Percentiles rank a stretch among this genome's conserved stretches.
phyloP scores from a whole-genome alignment of 331 rosid genomes.

The Acacia pycnantha region DNA sequence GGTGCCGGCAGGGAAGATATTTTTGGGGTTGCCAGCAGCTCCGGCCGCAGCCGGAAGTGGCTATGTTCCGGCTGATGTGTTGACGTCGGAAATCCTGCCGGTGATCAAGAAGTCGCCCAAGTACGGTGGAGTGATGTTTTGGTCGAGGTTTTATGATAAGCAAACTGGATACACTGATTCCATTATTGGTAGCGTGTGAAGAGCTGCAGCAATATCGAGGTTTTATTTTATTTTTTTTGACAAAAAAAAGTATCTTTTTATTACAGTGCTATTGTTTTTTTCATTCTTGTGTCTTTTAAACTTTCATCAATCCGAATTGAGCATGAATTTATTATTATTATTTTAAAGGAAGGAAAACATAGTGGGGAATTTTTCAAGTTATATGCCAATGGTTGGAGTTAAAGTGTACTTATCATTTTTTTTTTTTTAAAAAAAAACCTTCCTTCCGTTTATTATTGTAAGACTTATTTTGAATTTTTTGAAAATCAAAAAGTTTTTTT shows the following conservation, averaged over 20 bases:
- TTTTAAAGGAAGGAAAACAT: neutral
- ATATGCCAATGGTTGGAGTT: neutral
- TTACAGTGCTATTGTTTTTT: no score
- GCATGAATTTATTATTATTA: neutral
- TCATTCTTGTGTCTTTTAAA: no score
- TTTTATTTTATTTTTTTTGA: no score
- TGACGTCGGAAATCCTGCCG: constrained; percentile 55
- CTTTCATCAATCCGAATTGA: no score
- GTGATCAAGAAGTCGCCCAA: constrained; percentile 45
- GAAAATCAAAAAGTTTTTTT: no score
- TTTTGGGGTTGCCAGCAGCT: constrained; percentile 68
- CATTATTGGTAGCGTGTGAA: constrained; percentile 45
- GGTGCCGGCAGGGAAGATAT: constrained; percentile 31
- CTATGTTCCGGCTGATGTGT: constrained; percentile 54
- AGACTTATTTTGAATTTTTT: no score
- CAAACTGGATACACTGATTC: constrained; percentile 52
- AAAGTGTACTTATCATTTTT: neutral
- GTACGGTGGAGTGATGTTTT: constrained; percentile 88
- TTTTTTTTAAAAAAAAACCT: no score
- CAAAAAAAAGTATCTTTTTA: no score
- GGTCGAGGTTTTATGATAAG: constrained; percentile 62
- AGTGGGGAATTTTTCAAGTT: neutral
- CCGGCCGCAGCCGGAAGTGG: constrained; percentile 64
- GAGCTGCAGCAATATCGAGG: neutral
- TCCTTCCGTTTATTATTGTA: neutral